phyloP scores from a whole-genome alignment of 192 early-diverging fungal genomes.

The Umbelopsis sp. region DNA sequence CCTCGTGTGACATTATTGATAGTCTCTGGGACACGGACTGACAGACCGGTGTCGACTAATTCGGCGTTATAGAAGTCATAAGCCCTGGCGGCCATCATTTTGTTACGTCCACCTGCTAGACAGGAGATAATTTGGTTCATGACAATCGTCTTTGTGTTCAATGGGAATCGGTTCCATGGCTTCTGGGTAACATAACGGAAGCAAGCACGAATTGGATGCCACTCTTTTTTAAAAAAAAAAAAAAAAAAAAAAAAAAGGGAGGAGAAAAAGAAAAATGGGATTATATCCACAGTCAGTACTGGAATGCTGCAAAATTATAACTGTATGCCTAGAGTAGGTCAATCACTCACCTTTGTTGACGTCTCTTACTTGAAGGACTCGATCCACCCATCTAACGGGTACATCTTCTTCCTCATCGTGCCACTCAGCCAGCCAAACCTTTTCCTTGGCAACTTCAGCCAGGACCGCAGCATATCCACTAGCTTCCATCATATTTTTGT shows the following conservation, averaged over 20 bases:
- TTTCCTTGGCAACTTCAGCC: slow-evolving; percentile 75
- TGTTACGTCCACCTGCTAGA: slow-evolving; percentile 86
- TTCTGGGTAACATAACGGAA: slow-evolving; percentile 89
- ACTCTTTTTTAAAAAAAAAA: slow-evolving; percentile 43
- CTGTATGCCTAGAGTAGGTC: no score
- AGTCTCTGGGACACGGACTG: slow-evolving; percentile 79
- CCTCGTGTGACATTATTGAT: slow-evolving; percentile 81
- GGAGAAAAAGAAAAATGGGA: no score
- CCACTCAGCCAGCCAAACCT: slow-evolving; percentile 80
- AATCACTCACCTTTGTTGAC: slow-evolving; percentile 45
- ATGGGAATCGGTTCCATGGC: slow-evolving; percentile 85
- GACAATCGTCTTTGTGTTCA: slow-evolving; percentile 74
- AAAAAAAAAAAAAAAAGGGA: slow-evolving; percentile 22
- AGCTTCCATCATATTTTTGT: slow-evolving; percentile 90
- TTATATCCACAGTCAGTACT: neutral
- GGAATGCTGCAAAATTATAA: neutral
- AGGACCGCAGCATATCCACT: slow-evolving; percentile 80
- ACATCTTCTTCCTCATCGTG: slow-evolving; percentile 73
- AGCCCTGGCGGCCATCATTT: slow-evolving; percentile 87
- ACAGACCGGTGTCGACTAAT: slow-evolving; percentile 66
- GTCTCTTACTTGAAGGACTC: slow-evolving; percentile 73
- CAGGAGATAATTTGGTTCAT: slow-evolving; percentile 85
- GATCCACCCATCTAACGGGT: slow-evolving; percentile 75
- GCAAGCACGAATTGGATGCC: slow-evolving; percentile 85
- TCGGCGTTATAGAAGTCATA: slow-evolving; percentile 88